Evolutionary conservation across 2,329 filamentous ascomycete genomes (phyloP), one percentile per base, ranked within the genome.

Genomic region (Fusarium devonianum): DNA sequence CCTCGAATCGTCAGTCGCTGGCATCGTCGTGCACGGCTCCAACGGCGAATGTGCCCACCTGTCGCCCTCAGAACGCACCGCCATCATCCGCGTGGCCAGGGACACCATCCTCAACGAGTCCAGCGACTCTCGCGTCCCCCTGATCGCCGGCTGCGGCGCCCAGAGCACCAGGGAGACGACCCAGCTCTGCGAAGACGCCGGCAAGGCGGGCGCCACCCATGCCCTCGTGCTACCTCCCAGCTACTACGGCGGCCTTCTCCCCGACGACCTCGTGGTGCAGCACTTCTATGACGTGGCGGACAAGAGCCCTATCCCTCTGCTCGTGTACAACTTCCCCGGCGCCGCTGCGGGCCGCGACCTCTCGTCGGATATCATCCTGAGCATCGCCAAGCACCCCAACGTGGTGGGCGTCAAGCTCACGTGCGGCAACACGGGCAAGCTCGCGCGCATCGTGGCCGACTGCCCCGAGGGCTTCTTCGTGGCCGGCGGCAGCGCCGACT

Each of bases 41-140:
- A 94, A 93, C 65, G 90, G 90, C 63, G 90, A 94, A 75, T 89
- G 89, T 5, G 89, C 91, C 13, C 89, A 92, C 67, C 79, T 94
- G 21, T 86, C 86, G 19, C 85, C 86, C 59, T 76, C 80, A 17
- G 90, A 93, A 73, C 84, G 89, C 48, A 81, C 82, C 30, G 75
- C 84, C 42, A 83, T 93, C 57, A 91, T 71, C 76, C 4, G 75
- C 78, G 60, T 78, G 89, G 73, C 88, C 9, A 48, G 64, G 29
- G 64, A 66, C 26, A 56, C 62, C 23, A 66, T 66, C 44, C 49
- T 64, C 26, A 58, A 66, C 26, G 64, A 66, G 46, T 44, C 50
- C 10, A 61, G 45, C 11, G 58, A 54, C 8, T 46, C 47, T 8
- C 52, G 43, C 16, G 40, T 66, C n/a, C 64, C 64, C 33, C 60